Conservation (phyloP, 345 rosid genomes). For the Dimocarpus longan region DNA sequence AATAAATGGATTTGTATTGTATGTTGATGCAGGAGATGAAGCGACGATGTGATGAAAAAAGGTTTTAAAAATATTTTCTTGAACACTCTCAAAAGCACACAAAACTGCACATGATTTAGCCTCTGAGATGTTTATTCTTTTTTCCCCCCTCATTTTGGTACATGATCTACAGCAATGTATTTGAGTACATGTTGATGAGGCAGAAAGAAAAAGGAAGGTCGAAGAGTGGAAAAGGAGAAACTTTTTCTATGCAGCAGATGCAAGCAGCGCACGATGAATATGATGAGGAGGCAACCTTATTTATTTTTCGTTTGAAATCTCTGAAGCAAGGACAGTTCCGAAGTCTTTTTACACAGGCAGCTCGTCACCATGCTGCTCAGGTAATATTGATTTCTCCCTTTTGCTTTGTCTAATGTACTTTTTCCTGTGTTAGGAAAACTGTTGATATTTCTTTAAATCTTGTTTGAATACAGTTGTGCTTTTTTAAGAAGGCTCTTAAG, state of each 20-base stretch:
- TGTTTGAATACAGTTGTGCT: constrained; percentile 62
- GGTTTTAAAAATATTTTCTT: constrained; percentile 47
- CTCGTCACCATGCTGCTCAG: constrained; percentile 99
- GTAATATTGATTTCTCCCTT: constrained; percentile 40
- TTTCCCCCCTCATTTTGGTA: constrained; percentile 5
- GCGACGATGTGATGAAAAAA: constrained; percentile 92
- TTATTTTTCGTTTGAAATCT: constrained; percentile 88
- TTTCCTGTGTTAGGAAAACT: neutral
- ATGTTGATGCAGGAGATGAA: constrained; percentile 86
- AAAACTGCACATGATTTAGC: constrained; percentile 1
- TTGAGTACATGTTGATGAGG: constrained; percentile 63
- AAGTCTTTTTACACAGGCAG: constrained; percentile 97
- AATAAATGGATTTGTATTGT: neutral
- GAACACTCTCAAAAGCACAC: neutral
- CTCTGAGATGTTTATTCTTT: constrained; percentile 14
- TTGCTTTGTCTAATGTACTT: constrained; percentile 1
- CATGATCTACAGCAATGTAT: constrained; percentile 58
- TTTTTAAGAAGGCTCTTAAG: constrained; percentile 80
- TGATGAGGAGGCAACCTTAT: constrained; percentile 85
- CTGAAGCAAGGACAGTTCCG: constrained; percentile 93
- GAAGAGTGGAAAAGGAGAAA: constrained; percentile 75
- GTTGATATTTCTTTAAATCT: constrained; percentile 14
- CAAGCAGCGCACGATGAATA: constrained; percentile 79
- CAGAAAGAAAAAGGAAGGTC: constrained; percentile 77
- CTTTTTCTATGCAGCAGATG: constrained; percentile 61